Conservation (phyloP, 805 yeast species). For the Zygosaccharomyces bailii region DNA sequence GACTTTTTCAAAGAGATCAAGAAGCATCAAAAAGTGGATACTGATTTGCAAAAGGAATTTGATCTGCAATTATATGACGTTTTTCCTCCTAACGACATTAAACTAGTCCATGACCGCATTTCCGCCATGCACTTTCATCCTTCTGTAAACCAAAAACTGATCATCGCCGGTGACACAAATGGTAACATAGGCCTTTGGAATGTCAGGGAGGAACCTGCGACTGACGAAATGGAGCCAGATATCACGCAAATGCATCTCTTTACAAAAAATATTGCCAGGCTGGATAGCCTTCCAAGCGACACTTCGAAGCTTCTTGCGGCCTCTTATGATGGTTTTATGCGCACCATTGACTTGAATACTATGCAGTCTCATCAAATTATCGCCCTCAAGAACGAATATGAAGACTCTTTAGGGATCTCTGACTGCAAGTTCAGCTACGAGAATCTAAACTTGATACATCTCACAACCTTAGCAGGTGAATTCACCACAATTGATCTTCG, state of each 20-base stretch:
- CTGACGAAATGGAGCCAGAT: conserved; percentile 44
- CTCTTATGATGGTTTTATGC: conserved; percentile 85
- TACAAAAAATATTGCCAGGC: conserved; percentile 65
- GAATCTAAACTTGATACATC: conserved; percentile 55
- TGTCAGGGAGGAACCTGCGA: conserved; percentile 41
- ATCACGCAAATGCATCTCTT: conserved; percentile 70
- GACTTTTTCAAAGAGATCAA: conserved; percentile 61
- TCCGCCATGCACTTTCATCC: conserved; percentile 79
- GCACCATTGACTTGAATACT: conserved; percentile 64
- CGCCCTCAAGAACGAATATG: conserved; percentile 52
- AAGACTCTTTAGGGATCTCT: conserved; percentile 62
- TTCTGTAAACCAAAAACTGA: conserved; percentile 51
- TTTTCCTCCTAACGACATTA: conserved; percentile 67
- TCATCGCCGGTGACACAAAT: conserved; percentile 84
- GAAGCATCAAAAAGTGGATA: conserved; percentile 31
- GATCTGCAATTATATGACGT: conserved; percentile 49
- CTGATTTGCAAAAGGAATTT: conserved; percentile 49
- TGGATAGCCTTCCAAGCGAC: conserved; percentile 49
- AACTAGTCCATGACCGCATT: conserved; percentile 65
- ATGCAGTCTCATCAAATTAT: conserved; percentile 59
- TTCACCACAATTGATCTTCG: conserved; percentile 74
- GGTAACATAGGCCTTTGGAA: conserved; percentile 92
- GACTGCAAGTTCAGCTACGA: conserved; percentile 57
- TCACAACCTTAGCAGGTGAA: conserved; percentile 77
- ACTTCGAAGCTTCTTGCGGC: conserved; percentile 60